These are phyloP conservation scores for Astraeus odoratus DNA, from an alignment of 768 basidiomycete species.

Conservation along the genomic window DNA sequence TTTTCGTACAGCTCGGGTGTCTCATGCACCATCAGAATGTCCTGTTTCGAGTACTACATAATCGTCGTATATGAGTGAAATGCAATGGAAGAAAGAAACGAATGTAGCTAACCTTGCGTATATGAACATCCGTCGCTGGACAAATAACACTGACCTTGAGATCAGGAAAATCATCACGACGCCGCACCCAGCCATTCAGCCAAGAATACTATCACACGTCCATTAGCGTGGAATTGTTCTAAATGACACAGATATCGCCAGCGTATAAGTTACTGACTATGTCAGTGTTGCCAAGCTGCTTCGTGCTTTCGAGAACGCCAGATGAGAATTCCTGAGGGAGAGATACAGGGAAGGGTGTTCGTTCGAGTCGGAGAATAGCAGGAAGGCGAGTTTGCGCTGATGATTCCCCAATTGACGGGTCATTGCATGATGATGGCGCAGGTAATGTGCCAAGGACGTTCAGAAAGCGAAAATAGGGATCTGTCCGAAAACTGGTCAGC, in stretches of 20 bases:
- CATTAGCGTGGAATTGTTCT: slow-evolving; percentile 6
- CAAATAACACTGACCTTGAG: slow-evolving; percentile 79
- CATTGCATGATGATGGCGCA: slow-evolving; percentile 5
- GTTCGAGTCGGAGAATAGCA: slow-evolving; percentile 75
- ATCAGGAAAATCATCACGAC: slow-evolving; percentile 42
- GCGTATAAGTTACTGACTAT: slow-evolving; percentile 40
- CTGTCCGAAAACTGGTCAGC: slow-evolving; percentile 24
- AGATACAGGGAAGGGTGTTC: slow-evolving; percentile 53
- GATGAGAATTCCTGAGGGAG: slow-evolving; percentile 32
- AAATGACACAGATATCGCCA: neutral
- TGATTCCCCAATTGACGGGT: slow-evolving; percentile 9
- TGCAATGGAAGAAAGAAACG: neutral
- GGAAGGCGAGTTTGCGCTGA: slow-evolving; percentile 25
- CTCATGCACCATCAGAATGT: too few species aligned
- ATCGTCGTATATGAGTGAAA: neutral
- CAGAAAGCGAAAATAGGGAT: slow-evolving; percentile 53
- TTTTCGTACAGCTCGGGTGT: too few species aligned
- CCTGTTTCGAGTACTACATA: too few species aligned
- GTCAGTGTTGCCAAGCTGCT: slow-evolving; percentile 55
- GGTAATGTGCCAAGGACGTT: slow-evolving; percentile 65
- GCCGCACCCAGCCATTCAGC: slow-evolving; percentile 64
- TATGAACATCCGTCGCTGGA: slow-evolving; percentile 86
- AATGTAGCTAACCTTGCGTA: slow-evolving; percentile 57
- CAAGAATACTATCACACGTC: slow-evolving; percentile 63
- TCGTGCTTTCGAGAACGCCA: slow-evolving; percentile 33